These are phyloP conservation scores for Pichia norvegensis DNA, from an alignment of 1,139 yeast species.

Conservation along the genomic window DNA sequence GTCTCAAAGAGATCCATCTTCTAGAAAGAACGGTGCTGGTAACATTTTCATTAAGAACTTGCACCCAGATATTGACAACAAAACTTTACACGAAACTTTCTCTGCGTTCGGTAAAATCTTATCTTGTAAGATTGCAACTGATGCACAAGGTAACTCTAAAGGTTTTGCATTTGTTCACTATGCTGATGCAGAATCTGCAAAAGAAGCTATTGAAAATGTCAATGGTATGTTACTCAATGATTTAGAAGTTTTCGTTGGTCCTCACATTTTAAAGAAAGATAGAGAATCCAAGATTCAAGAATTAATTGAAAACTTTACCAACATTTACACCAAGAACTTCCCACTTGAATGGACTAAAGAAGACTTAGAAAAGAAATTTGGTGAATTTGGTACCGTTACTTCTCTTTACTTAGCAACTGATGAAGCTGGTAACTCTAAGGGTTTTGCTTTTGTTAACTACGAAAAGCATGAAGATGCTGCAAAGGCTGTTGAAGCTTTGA, in stretches of 20 bases:
- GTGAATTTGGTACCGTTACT: slow-evolving; percentile 71
- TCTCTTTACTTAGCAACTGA: slow-evolving; percentile 80
- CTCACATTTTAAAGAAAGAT: slow-evolving; percentile 87
- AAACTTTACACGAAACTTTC: slow-evolving; percentile 96
- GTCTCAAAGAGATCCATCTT: slow-evolving; percentile 98
- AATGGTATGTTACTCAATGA: slow-evolving; percentile 98
- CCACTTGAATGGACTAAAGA: slow-evolving; percentile 64
- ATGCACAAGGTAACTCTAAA: slow-evolving; percentile 83
- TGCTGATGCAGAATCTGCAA: slow-evolving; percentile 89
- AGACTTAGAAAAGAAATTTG: slow-evolving; percentile 67
- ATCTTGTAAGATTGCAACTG: slow-evolving; percentile 97
- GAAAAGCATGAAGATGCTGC: slow-evolving; percentile 83
- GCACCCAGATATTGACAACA: slow-evolving; percentile 97
- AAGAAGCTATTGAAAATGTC: slow-evolving; percentile 92
- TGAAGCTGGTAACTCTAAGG: slow-evolving; percentile 83
- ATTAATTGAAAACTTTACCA: slow-evolving; percentile 89
- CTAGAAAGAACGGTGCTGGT: slow-evolving; percentile 94
- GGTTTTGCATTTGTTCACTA: slow-evolving; percentile 98
- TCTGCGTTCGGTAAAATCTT: slow-evolving; percentile 93
- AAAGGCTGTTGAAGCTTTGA: slow-evolving; percentile 86
- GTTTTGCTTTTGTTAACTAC: slow-evolving; percentile 93
- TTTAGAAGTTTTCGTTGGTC: slow-evolving; percentile 93
- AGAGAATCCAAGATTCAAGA: slow-evolving; percentile 93
- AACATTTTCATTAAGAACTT: slow-evolving; percentile 97
- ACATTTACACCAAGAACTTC: slow-evolving; percentile 89